phyloP scores from a whole-genome alignment of 148 eudicot genomes.

The Silene conica region DNA sequence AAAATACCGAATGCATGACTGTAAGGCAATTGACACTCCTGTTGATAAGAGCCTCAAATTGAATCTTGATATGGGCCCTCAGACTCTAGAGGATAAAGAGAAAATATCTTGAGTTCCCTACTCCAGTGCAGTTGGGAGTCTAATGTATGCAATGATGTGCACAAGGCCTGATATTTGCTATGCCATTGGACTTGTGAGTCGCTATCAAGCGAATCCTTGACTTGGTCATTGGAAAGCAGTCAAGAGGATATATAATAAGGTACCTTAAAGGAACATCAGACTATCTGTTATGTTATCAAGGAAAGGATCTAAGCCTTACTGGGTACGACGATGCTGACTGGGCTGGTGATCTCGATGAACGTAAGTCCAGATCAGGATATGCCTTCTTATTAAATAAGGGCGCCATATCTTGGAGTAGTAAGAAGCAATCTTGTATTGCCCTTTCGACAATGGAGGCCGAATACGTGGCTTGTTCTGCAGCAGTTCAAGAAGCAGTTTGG shows the following conservation, averaged over 20 bases:
- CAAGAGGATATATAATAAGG: neutral
- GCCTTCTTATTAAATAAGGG: neutral
- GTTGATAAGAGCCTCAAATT: neutral
- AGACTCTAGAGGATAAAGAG: neutral
- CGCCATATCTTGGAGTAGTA: constrained; percentile 3
- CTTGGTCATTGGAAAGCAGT: neutral
- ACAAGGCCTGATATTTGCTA: neutral
- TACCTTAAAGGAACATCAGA: neutral
- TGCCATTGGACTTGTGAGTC: neutral
- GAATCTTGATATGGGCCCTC: neutral
- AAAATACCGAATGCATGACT: neutral
- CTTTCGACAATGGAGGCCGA: neutral
- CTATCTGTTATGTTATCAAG: neutral
- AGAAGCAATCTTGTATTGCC: neutral
- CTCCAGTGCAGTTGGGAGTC: neutral
- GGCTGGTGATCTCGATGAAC: neutral
- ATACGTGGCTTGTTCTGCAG: neutral
- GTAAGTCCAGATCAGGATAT: neutral
- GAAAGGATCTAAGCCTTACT: neutral
- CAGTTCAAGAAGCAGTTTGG: neutral
- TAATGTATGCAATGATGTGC: neutral
- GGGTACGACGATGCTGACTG: neutral
- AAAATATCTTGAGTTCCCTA: neutral
- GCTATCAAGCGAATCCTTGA: neutral
- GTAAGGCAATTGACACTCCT: neutral